phyloP scores from a whole-genome alignment of 139 green algal species.

The Astrephomene gubernaculifera region DNA sequence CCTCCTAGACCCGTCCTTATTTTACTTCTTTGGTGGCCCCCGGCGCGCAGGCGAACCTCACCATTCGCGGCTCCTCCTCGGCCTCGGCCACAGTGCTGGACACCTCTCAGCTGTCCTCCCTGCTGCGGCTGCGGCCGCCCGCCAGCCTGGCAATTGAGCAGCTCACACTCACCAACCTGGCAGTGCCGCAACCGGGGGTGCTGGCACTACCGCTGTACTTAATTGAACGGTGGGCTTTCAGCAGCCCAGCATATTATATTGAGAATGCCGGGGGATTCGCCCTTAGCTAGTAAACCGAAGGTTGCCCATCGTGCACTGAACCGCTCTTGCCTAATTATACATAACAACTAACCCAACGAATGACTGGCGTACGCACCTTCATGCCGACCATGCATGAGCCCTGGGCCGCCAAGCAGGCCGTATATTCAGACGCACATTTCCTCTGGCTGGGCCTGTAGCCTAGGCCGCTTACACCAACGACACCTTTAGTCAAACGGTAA shows the following conservation, averaged over 20 bases:
- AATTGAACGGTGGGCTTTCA: not conserved
- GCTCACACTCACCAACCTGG: slow-evolving; percentile 11
- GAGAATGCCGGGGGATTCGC: too few relatives aligned
- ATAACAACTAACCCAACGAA: not conserved
- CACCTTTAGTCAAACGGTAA: too few relatives aligned
- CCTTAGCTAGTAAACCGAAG: too few relatives aligned
- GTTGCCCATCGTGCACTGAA: too few relatives aligned
- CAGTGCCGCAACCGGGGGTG: not conserved
- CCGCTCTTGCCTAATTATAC: not conserved
- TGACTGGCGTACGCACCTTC: not conserved
- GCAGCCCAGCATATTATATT: too few relatives aligned
- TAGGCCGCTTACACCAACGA: too few relatives aligned
- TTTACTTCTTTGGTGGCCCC: too few relatives aligned
- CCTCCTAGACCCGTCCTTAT: too few relatives aligned
- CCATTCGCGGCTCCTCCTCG: not conserved
- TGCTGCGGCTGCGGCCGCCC: not conserved
- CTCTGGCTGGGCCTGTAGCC: too few relatives aligned
- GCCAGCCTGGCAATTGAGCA: slow-evolving; percentile 5
- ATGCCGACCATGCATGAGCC: not conserved
- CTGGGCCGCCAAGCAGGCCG: too few relatives aligned
- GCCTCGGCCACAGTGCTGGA: slow-evolving; percentile 14
- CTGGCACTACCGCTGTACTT: slow-evolving; percentile 21
- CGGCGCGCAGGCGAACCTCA: not conserved
- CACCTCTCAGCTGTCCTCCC: not conserved
- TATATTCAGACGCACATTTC: too few relatives aligned